A percentile compares a stretch with the other conserved stretches of the same genome.
Evolutionary conservation across 495 filamentous ascomycete genomes (phyloP).

Genomic region (Penicillium odoratum): DNA sequence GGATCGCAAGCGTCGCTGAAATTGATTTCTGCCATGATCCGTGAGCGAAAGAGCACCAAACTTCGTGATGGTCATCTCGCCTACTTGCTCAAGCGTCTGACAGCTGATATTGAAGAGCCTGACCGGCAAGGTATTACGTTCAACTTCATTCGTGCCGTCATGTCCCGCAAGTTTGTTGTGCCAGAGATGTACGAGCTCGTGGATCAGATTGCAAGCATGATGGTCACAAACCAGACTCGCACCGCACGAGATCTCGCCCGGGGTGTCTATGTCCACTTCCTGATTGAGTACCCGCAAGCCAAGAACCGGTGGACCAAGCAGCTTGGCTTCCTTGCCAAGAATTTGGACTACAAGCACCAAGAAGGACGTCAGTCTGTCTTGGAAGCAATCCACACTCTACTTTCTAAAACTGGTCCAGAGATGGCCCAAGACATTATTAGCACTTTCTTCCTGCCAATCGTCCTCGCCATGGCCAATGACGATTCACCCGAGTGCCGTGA

Average conservation of each 20-base stretch:
- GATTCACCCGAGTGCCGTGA: constrained; percentile 82
- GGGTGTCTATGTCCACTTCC: constrained; percentile 88
- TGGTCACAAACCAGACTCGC: constrained; percentile 93
- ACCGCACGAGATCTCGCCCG: constrained; percentile 82
- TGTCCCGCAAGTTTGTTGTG: constrained; percentile 81
- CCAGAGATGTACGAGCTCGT: constrained; percentile 87
- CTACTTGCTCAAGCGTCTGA: constrained; percentile 78
- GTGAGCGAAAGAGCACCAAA: constrained; percentile 70
- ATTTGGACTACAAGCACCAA: constrained; percentile 84
- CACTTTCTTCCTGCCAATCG: constrained; percentile 81
- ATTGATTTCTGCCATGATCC: constrained; percentile 78
- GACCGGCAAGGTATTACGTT: constrained; percentile 88
- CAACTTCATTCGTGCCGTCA: constrained; percentile 84
- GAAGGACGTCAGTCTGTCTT: constrained; percentile 88
- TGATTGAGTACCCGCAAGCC: constrained; percentile 91
- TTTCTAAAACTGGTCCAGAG: constrained; percentile 78
- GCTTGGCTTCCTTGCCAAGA: constrained; percentile 81
- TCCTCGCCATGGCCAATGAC: constrained; percentile 84
- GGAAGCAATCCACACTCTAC: constrained; percentile 79
- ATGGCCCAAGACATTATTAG: constrained; percentile 77
- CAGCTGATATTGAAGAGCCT: constrained; percentile 89
- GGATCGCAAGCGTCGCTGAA: constrained; percentile 84
- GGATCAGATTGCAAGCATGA: constrained; percentile 84
- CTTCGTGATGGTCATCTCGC: constrained; percentile 82
- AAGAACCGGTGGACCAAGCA: constrained; percentile 86